Base-by-base conservation (phyloP, 805 yeast species). In the Candida ficus region DNA sequence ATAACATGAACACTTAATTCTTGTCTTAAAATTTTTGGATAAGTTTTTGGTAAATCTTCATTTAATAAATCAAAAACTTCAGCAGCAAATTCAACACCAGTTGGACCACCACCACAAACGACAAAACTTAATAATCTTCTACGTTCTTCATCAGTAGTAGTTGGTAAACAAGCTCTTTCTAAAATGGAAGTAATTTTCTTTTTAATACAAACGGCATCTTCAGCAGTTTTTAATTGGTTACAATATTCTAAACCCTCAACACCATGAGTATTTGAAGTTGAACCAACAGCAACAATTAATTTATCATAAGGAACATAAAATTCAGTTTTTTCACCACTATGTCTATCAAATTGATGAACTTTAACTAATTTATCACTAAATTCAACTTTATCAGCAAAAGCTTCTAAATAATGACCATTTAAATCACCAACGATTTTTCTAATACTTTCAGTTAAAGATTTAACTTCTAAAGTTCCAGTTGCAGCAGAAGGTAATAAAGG, bases 21-120 rank as follows among this genome's bases (percentile, higher is more conserved):
- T 53, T 78, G 82, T 60, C 83, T 68, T 35, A 80, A 60, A 36
- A 80, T 66, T 50, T 70, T 69, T 41, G 87, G 87, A 60, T 75
- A 80, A 38, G 67, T 59, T 41, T 71, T 67, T 33, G 70, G 66
- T 50, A 80, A 60, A 55, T 80, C 87, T 58, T 80, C 86, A 54
- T 79, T 78, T 55, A 80, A 63, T 50, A 80, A 58, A 52, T 80
- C 88, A 49, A 66, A 78, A 22, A 80, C 73, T 59, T 80, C 88
- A 25, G 87, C 84, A 23, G 88, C 87, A 51, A 80, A 72, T 56
- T 80, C 87, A 27, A 78, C 83, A 50, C 87, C 87, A 1, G 87
- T 80, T 40, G 87, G 85, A 33, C 87, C 87, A 45, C 86, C 87
- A 46, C 87, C 87, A 58, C 85, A 79, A 26, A 80, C 73, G 12